Evolutionary conservation across 2,329 filamentous ascomycete genomes (phyloP).

Genomic region (Trichoderma sp.): DNA sequence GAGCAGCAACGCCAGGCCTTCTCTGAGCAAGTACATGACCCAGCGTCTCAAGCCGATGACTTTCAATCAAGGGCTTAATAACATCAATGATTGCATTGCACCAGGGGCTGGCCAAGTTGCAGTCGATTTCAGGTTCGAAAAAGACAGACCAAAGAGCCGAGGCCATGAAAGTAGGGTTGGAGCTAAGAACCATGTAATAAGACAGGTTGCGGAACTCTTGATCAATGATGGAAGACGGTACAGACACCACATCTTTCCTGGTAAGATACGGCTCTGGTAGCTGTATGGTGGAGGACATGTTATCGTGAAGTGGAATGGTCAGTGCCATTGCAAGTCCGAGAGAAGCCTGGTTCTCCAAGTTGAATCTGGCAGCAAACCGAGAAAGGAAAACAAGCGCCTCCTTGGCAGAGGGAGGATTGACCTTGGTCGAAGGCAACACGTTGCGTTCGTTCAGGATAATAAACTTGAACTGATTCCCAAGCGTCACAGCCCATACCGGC

Average conservation of each 20-base stretch:
- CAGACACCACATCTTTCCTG: neutral
- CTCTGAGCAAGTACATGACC: constrained; percentile 12
- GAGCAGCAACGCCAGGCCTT: neutral
- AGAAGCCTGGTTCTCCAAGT: neutral
- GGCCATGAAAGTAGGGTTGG: constrained; percentile 10
- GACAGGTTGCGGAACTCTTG: neutral
- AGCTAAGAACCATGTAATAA: constrained; percentile 15
- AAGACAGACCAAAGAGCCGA: constrained; percentile 19
- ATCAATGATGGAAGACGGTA: neutral
- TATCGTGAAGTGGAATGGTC: constrained; percentile 13
- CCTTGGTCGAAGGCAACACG: neutral
- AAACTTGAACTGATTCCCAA: neutral
- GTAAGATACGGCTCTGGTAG: constrained; percentile 1
- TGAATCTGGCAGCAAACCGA: constrained; percentile 16
- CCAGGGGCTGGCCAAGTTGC: constrained; percentile 19
- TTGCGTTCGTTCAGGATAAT: neutral
- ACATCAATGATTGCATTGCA: neutral
- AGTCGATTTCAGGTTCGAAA: constrained; percentile 16
- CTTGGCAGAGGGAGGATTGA: neutral
- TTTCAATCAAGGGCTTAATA: neutral
- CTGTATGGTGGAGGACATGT: neutral
- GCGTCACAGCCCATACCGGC: neutral
- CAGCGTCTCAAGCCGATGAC: neutral
- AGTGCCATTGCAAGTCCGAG: constrained; percentile 15
- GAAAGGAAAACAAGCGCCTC: constrained; percentile 19